These are phyloP conservation scores for Lagenaria siceraria DNA, from an alignment of 306 rosid species.

Conservation along the genomic window DNA sequence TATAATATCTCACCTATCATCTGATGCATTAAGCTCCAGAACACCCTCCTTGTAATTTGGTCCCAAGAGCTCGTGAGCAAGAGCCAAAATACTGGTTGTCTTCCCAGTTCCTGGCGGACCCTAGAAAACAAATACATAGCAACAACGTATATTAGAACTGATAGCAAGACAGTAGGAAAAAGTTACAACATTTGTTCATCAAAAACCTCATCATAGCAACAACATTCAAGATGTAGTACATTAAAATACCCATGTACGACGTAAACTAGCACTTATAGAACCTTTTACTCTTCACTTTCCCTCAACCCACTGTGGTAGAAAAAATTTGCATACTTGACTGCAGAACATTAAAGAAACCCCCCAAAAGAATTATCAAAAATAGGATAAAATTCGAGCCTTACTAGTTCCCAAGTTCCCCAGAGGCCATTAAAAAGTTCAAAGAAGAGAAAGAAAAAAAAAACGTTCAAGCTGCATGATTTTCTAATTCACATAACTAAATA, in stretches of 20 bases:
- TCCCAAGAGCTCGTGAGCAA: conserved; percentile 82
- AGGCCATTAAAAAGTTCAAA: background rate
- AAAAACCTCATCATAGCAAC: background rate
- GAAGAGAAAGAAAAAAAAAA: background rate
- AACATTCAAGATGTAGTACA: too few relatives aligned
- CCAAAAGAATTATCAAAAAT: background rate
- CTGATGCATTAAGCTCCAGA: conserved; percentile 86
- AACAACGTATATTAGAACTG: background rate
- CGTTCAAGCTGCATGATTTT: background rate
- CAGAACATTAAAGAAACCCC: background rate
- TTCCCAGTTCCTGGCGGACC: conserved; percentile 98
- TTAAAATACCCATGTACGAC: too few relatives aligned
- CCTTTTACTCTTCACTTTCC: background rate
- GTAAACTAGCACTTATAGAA: background rate
- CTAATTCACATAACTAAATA: background rate
- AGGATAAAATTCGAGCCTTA: background rate
- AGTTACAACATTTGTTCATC: too few relatives aligned
- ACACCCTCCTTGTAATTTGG: conserved; percentile 81
- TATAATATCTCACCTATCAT: conserved; percentile 49
- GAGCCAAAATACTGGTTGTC: conserved; percentile 90
- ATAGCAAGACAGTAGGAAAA: background rate
- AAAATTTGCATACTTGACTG: background rate
- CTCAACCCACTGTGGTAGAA: background rate
- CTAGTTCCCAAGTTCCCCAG: background rate
- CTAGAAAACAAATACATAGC: conserved; percentile 23